Percentiles rank a stretch among this genome's conserved stretches.
phyloP scores from a whole-genome alignment of 2,329 filamentous ascomycete species.

The Endocalyx cinctus region DNA sequence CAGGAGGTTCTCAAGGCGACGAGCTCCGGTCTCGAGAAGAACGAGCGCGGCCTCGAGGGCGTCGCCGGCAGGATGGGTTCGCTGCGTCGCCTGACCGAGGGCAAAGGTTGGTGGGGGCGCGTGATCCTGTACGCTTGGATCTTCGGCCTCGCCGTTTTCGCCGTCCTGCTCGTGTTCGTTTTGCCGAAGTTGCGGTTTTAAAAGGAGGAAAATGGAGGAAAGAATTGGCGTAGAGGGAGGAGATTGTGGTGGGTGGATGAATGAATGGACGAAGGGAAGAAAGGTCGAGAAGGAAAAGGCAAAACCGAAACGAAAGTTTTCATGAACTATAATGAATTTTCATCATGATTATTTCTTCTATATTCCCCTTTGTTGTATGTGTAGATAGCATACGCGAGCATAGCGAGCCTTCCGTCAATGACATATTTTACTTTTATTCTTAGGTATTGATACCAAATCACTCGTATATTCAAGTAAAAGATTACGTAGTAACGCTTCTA shows the following conservation, averaged over 20 bases:
- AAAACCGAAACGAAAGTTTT: slow-evolving; percentile 1
- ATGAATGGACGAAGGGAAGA: neutral
- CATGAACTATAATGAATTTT: neutral
- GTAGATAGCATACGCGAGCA: too few species aligned
- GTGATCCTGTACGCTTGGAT: slow-evolving; percentile 83
- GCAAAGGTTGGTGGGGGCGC: slow-evolving; percentile 79
- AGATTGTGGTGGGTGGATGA: neutral
- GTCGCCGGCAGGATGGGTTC: slow-evolving; percentile 74
- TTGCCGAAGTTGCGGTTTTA: slow-evolving; percentile 84
- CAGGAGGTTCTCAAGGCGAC: slow-evolving; percentile 69
- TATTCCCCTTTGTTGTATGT: neutral
- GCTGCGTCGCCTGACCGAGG: slow-evolving; percentile 77
- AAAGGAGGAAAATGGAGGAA: slow-evolving; percentile 10
- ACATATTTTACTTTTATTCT: too few species aligned
- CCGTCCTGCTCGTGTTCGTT: slow-evolving; percentile 77
- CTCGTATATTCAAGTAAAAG: too few species aligned
- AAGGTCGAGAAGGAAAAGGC: neutral
- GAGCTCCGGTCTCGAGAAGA: slow-evolving; percentile 71
- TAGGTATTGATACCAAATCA: too few species aligned
- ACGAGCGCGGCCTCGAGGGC: slow-evolving; percentile 68
- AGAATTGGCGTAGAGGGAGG: neutral
- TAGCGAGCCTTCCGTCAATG: too few species aligned
- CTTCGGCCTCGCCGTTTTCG: slow-evolving; percentile 71
- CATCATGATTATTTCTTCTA: too few species aligned
- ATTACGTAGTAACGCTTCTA: too few species aligned